Evolutionary conservation across 331 rosid species (phyloP).

Genomic region (Arachis monticola): DNA sequence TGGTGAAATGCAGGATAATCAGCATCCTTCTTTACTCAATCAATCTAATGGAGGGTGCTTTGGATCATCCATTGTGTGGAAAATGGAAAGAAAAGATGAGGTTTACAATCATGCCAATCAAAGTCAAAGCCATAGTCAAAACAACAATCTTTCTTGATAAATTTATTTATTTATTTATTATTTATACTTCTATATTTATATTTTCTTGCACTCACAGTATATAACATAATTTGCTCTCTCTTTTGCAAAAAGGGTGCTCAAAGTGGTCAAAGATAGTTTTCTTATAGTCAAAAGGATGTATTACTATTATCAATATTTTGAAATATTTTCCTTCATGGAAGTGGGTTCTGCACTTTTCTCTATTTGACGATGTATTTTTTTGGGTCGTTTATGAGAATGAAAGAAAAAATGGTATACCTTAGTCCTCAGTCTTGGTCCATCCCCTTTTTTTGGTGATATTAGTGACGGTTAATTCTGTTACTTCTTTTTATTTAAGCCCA

Average conservation of each 20-base stretch:
- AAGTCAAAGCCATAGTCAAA: slow-evolving; percentile 59
- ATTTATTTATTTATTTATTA: not conserved
- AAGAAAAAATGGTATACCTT: slow-evolving; percentile 5
- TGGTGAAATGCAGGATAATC: slow-evolving; percentile 48
- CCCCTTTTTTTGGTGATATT: not conserved
- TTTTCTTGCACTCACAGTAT: slow-evolving; percentile 25
- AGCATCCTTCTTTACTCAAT: slow-evolving; percentile 43
- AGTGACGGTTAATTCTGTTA: not conserved
- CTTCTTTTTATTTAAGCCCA: no score
- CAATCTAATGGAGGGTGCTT: slow-evolving; percentile 49
- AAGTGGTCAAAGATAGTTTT: slow-evolving; percentile 30
- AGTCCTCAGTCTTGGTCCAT: not conserved
- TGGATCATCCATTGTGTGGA: slow-evolving; percentile 48
- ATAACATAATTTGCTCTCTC: slow-evolving; percentile 46
- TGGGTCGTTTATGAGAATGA: slow-evolving; percentile 36
- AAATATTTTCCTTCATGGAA: slow-evolving; percentile 15
- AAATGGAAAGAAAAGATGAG: slow-evolving; percentile 52
- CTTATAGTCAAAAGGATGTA: slow-evolving; percentile 27
- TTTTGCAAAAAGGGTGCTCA: slow-evolving; percentile 31
- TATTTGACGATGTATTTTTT: slow-evolving; percentile 28
- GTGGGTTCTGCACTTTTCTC: slow-evolving; percentile 29
- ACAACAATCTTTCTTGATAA: slow-evolving; percentile 43
- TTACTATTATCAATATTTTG: slow-evolving; percentile 14
- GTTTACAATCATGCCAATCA: slow-evolving; percentile 43
- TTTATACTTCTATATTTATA: slow-evolving; percentile 5